Percentiles rank a stretch among this genome's conserved stretches.
Evolutionary conservation across 345 rosid genomes (phyloP).

Genomic region (Trapa bicornis): DNA sequence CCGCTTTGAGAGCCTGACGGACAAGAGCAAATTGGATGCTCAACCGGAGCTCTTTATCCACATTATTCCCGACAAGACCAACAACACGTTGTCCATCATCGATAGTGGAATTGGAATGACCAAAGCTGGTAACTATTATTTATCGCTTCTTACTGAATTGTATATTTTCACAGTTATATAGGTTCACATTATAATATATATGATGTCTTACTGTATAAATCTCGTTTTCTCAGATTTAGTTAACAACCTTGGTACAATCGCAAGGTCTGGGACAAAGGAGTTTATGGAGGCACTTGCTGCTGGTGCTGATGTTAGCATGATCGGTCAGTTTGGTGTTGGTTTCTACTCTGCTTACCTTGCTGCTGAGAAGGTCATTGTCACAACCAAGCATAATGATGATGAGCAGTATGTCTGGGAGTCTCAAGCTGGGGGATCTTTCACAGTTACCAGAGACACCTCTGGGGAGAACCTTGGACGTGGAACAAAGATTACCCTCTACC

Average conservation of each 20-base stretch:
- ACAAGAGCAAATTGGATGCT: conserved; percentile 74
- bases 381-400: conserved; percentile 71
- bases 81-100: conserved; percentile 43
- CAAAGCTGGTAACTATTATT: conserved; percentile 50
- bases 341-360: conserved; percentile 79
- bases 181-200: neutral
- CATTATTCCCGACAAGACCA: conserved; percentile 73
- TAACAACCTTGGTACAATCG: conserved; percentile 79
- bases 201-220: neutral
- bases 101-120: conserved; percentile 90
- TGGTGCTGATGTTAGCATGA: conserved; percentile 87
- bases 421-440: conserved; percentile 88
- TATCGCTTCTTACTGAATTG: neutral
- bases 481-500: conserved; percentile 58
- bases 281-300: conserved; percentile 84
- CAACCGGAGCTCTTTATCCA: conserved; percentile 80
- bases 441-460: conserved; percentile 56
- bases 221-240: conserved; percentile 47
- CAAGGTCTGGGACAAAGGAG: conserved; percentile 84
- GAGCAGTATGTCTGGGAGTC: conserved; percentile 92
- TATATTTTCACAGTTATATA: too few relatives aligned
- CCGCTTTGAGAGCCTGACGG: conserved; percentile 76
- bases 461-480: conserved; percentile 77
- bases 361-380: conserved; percentile 67
- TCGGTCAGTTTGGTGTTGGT: conserved; percentile 83